Evolutionary conservation across 495 filamentous ascomycete species (phyloP).

Genomic region (Bryoglossum gracile): DNA sequence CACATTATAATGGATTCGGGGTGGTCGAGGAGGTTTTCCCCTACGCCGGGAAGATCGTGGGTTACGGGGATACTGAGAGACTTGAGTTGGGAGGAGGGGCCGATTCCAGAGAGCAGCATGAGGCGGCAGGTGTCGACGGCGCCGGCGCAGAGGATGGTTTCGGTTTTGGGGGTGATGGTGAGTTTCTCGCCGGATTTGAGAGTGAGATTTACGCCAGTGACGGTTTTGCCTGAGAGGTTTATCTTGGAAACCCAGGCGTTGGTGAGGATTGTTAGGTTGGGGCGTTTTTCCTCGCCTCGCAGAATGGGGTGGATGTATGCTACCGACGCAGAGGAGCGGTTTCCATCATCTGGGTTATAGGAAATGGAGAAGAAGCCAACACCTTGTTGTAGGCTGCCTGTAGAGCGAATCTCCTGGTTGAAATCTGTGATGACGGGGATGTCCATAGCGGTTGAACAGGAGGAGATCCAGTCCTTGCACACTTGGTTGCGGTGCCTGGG

Average conservation of each 20-base stretch:
- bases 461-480: slow-evolving; percentile 74
- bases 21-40: slow-evolving; percentile 66
- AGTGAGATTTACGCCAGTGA: slow-evolving; percentile 59
- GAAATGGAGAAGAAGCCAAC: slow-evolving; percentile 80
- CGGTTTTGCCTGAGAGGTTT: slow-evolving; percentile 54
- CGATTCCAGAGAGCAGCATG: slow-evolving; percentile 71
- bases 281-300: slow-evolving; percentile 62
- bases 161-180: slow-evolving; percentile 52
- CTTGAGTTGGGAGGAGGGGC: slow-evolving; percentile 56
- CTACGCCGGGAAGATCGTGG: slow-evolving; percentile 67
- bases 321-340: slow-evolving; percentile 70
- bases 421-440: slow-evolving; percentile 75
- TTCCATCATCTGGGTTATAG: slow-evolving; percentile 75
- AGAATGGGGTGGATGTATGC: slow-evolving; percentile 85
- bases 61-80: slow-evolving; percentile 60
- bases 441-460: slow-evolving; percentile 62
- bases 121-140: slow-evolving; percentile 43
- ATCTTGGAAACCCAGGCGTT: slow-evolving; percentile 73
- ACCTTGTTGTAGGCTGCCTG: slow-evolving; percentile 59
- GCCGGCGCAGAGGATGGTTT: slow-evolving; percentile 73
- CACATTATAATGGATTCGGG: slow-evolving; percentile 47
- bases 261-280: slow-evolving; percentile 73
- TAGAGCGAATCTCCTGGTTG: slow-evolving; percentile 65
- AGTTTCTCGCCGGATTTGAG: slow-evolving; percentile 56
- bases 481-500: slow-evolving; percentile 70